Base-by-base conservation (phyloP, 441 rosid species). In the Erodium chrysanthum region DNA sequence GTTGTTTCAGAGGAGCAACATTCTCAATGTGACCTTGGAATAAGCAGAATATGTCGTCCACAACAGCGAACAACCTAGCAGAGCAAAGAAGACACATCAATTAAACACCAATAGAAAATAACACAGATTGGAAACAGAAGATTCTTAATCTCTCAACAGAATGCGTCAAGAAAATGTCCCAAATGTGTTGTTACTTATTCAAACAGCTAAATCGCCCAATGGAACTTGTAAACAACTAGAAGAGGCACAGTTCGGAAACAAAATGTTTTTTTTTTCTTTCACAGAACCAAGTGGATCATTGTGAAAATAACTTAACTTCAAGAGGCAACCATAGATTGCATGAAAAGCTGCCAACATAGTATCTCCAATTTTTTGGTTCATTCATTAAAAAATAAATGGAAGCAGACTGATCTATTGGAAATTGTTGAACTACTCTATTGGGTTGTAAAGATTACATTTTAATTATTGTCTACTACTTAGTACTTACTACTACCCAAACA, bases 1-100 rank as follows among this genome's bases (percentile, higher is more conserved):
- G 98, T 74, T 94, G 98, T 82, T 88, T 94, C 60, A 91, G 94
- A 61, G 77, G 73, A 21, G 90, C 84, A 74, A 94, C 73, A 76
- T 94, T 94, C 75, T 88, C 91, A 70, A 94, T 84, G 78, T 91
- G 90, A 68, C 98, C 98, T 86, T 89, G 91, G 84, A 94, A 88
- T 79, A 91, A 64, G 76, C 98, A 94, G 92, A 91, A 94, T 71
- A 94, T 87, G 77, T 94, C 96, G 58, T 94, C 98, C 73, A 83
- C 88, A 70, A 88, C 96, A 0, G 96, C 94, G 78, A 94, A 94
- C 69, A 94, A 80, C 75, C 98, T 94, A 31, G 67, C 46, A 76
- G 4, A 71, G 10, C 46, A 27, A 12, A 23, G 0, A 2, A 73
- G 22, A 64, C 22, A 10, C 0, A 44, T 56, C 20, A 65, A 64